These are phyloP conservation scores for Celoporthe dispersa DNA, from an alignment of 2,329 filamentous ascomycete genomes.

Conservation along the genomic window DNA sequence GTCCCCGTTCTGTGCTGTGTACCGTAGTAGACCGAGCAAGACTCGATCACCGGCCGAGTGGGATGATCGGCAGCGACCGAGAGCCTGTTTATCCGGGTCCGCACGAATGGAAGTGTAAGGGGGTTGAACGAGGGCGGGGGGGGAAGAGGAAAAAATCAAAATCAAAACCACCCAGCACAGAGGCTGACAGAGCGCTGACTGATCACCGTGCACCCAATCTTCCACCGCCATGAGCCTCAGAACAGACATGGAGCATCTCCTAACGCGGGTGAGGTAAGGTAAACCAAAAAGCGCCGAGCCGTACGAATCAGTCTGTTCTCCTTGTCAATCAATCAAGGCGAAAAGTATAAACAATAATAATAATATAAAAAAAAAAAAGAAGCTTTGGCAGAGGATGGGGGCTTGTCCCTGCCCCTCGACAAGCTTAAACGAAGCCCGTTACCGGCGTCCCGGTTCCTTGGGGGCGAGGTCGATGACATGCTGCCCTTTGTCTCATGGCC, in stretches of 20 bases:
- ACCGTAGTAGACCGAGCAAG: background rate
- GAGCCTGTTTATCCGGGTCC: background rate
- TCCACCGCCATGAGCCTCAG: too few relatives aligned
- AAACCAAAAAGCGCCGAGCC: too few relatives aligned
- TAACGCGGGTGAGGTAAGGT: too few relatives aligned
- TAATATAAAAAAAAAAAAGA: background rate
- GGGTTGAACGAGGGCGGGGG: background rate
- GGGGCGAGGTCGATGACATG: constrained; percentile 4
- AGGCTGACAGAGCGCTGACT: background rate
- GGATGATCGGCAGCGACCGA: background rate
- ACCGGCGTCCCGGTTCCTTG: constrained; percentile 19
- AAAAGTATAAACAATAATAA: background rate
- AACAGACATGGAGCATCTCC: too few relatives aligned
- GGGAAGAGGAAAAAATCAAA: background rate
- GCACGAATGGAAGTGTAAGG: background rate
- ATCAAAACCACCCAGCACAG: background rate
- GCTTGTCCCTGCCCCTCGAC: background rate
- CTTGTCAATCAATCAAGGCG: too few relatives aligned
- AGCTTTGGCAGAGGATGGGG: background rate
- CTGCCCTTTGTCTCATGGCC: constrained; percentile 14
- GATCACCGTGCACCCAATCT: background rate
- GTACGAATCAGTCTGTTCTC: too few relatives aligned
- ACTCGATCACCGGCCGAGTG: background rate
- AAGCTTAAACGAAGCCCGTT: constrained; percentile 22
- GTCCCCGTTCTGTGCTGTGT: background rate